Evolutionary conservation across 202 grass and related monocot species (phyloP), one percentile per base, ranked within the genome.

Genomic region (Schoenoplectus tabernaemontani): DNA sequence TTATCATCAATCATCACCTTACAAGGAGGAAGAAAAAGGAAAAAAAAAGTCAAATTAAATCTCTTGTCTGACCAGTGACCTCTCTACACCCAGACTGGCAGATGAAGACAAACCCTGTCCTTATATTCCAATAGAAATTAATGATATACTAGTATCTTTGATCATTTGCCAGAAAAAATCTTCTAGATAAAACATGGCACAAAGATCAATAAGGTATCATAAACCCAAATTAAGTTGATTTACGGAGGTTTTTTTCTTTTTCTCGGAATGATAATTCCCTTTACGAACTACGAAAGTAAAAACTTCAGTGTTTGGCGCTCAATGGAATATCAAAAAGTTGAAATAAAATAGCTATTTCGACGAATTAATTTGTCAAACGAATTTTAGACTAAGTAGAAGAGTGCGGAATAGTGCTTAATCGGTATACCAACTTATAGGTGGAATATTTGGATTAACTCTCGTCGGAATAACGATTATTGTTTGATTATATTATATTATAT

Each of bases 21-120:
- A n/a, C n/a, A 24, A 34, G 4, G 63, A 39, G 34, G 17, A 33
- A 9, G 59, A 1, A 33, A 62, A 28, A 9, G 1, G 19, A 70
- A 0, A 19, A 66, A 3, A 39, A 43, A 23, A 24, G 4, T 22
- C 0, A 64, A 64, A 10, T 15, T 70, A 38, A 16, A 70, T 46
- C 39, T 47, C 63, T 16, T 44, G 0, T 30, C n/a, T 66, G 34
- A 66, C 8, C 20, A 70, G 66, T 28, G 39, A 26, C 22, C 10
- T 47, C 41, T 70, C 37, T 28, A 79, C 32, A 63, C 57, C 9
- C 56, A 79, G 56, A 57, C 76, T 64, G 77, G 58, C 37, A 46
- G 77, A 64, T 47, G 7, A 43, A 32, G 22, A 79, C 76, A 62
- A 79, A 63, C 17, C 8, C 54, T 22, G 30, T 20, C 46, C 46